Evolutionary conservation across 2,329 filamentous ascomycete genomes (phyloP).

Genomic region (Pezicula rhizophila): DNA sequence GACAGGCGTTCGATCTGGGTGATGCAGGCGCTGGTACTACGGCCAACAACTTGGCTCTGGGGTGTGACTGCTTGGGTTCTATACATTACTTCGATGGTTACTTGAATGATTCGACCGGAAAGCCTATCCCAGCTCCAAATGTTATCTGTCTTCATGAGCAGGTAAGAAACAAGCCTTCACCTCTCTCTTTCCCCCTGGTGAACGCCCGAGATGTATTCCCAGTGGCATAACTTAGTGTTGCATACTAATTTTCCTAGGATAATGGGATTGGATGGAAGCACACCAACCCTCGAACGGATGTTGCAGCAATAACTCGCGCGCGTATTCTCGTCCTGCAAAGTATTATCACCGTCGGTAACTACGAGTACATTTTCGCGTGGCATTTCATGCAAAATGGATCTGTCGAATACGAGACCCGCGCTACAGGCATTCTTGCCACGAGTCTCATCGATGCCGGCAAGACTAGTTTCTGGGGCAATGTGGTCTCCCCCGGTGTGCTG

Average conservation of each 20-base stretch:
- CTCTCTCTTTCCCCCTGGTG: too few relatives aligned
- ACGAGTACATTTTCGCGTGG: slow-evolving; percentile 62
- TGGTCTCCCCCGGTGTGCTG: slow-evolving; percentile 53
- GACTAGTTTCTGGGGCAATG: slow-evolving; percentile 48
- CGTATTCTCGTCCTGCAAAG: slow-evolving; percentile 20
- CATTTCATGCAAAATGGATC: slow-evolving; percentile 58
- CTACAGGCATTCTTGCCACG: slow-evolving; percentile 55
- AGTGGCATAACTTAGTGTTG: too few relatives aligned
- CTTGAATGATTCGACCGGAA: slow-evolving; percentile 43
- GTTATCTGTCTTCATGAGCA: slow-evolving; percentile 67
- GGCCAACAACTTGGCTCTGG: slow-evolving; percentile 60
- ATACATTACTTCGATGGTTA: slow-evolving; percentile 40
- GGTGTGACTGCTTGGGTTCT: slow-evolving; percentile 63
- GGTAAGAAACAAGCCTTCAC: too few relatives aligned
- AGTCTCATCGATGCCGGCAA: slow-evolving; percentile 49
- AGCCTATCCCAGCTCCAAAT: slow-evolving; percentile 48
- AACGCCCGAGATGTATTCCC: too few relatives aligned
- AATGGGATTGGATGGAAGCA: slow-evolving; percentile 66
- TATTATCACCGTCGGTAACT: slow-evolving; percentile 55
- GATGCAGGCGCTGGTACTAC: slow-evolving; percentile 59
- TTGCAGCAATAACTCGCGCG: slow-evolving; percentile 16
- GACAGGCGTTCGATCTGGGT: slow-evolving; percentile 65
- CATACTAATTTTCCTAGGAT: too few relatives aligned
- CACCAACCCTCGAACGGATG: slow-evolving; percentile 46
- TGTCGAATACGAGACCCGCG: slow-evolving; percentile 56